Conservation (phyloP, 2,329 filamentous ascomycete species). For the Hypoxylon rubiginosum region DNA sequence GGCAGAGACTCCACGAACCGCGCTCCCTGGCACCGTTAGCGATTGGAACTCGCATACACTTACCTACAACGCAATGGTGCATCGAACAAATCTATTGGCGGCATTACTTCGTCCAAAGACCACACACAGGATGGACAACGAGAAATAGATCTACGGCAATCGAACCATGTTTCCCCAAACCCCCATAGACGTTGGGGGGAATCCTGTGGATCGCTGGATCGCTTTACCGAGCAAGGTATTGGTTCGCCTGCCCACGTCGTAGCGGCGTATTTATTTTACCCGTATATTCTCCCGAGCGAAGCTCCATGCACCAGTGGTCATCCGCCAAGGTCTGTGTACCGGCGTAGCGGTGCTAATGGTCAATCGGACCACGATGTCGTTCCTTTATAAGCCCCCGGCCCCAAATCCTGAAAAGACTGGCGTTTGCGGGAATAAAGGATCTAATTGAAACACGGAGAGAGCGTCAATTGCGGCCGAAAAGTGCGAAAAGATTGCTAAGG, state of each 20-base stretch:
- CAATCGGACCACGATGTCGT: slow-evolving; percentile 8
- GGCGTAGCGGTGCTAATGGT: slow-evolving; percentile 33
- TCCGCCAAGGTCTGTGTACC: slow-evolving; percentile 38
- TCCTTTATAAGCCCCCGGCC: slow-evolving; percentile 35
- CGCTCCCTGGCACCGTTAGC: slow-evolving; percentile 11
- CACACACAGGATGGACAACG: slow-evolving; percentile 1
- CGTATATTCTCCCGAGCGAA: slow-evolving; percentile 42
- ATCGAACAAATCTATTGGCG: slow-evolving; percentile 33
- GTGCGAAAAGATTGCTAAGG: neutral
- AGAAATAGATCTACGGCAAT: slow-evolving; percentile 35
- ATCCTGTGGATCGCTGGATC: slow-evolving; percentile 36
- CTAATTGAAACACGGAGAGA: slow-evolving; percentile 26
- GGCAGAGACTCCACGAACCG: slow-evolving; percentile 7
- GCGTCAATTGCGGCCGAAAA: slow-evolving; percentile 28
- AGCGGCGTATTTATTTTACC: slow-evolving; percentile 41
- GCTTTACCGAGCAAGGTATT: slow-evolving; percentile 36
- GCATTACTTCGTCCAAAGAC: slow-evolving; percentile 29
- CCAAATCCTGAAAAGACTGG: slow-evolving; percentile 18
- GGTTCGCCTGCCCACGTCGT: slow-evolving; percentile 30
- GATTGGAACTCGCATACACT: slow-evolving; percentile 36
- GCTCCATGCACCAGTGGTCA: slow-evolving; percentile 34
- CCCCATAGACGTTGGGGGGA: slow-evolving; percentile 19
- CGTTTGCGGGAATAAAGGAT: slow-evolving; percentile 11
- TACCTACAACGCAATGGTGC: slow-evolving; percentile 29
- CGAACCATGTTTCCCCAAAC: slow-evolving; percentile 23